Evolutionary conservation across 371 early-diverging fungal genomes (phyloP), one percentile per base, ranked within the genome.

Genomic region (Mucor circinelloides): DNA sequence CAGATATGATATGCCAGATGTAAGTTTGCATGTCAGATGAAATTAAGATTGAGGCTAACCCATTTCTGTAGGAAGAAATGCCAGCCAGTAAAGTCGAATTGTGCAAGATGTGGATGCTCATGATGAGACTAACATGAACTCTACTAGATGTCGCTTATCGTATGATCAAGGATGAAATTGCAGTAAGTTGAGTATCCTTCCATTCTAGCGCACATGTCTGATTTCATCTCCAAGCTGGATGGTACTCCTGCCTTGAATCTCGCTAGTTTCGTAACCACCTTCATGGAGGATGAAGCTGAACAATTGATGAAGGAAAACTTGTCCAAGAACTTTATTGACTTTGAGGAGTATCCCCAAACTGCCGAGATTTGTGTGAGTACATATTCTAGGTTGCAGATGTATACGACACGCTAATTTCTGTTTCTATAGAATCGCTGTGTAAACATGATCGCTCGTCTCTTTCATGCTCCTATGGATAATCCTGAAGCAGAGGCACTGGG

Each of bases 161-260:
- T 21, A 50, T 83, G 57, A 80, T 83, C 34, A 74, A 78, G 57
- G 83, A 83, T 63, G 80, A 80, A 17, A 38, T 78, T 34, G 75
- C 77, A 30, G 82, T 80, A 73, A 64, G 71, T 73, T 8, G 10
- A 32, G 9, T 36, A 8, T 38, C 13, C 36, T 36, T 36, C 13
- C 13, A 1, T 36, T 13, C 0, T 28, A 17, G 21, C n/a, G 25
- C 8, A 28, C 1, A 34, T 40, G 13, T 17, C 9, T 21, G 21
- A 31, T 34, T n/a, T 27, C n/a, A 13, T 28, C 30, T 23, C 19
- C 3, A 67, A 84, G 78, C 73, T 90, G 60, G 90, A 93, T 67
- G 91, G 92, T 38, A 86, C 85, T n/a, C 92, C 92, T n/a, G 77
- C 81, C 30, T 75, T 91, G 40, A 92, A 92, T 76, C 77, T 91